Percentiles rank a stretch among this genome's conserved stretches.
Evolutionary conservation across 2,329 filamentous ascomycete species (phyloP).

Genomic region (Aspergillus tanneri): DNA sequence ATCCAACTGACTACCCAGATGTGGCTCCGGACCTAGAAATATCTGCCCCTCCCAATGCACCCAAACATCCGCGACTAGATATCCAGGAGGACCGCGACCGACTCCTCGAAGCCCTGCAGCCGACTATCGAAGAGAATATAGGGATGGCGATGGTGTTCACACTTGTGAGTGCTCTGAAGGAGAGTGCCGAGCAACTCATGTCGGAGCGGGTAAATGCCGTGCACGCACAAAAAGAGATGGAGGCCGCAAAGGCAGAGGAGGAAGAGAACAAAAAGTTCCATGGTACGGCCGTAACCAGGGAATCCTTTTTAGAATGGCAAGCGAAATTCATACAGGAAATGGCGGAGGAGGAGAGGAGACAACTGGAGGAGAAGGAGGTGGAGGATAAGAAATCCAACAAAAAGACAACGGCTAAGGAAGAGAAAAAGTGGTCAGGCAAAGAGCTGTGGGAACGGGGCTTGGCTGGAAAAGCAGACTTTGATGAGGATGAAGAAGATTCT

Average conservation of each 20-base stretch:
- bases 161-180: conserved; percentile 81
- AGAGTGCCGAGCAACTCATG: conserved; percentile 83
- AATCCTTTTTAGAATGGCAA: conserved; percentile 82
- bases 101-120: conserved; percentile 68
- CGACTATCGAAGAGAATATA: conserved; percentile 84
- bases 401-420: conserved; percentile 67
- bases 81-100: conserved; percentile 74
- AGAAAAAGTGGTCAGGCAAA: conserved; percentile 65
- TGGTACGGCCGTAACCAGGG: conserved; percentile 81
- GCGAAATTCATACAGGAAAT: conserved; percentile 75
- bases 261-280: conserved; percentile 98
- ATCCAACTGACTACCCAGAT: conserved; percentile 89
- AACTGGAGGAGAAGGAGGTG: conserved; percentile 71
- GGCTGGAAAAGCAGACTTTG: conserved; percentile 64
- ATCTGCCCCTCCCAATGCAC: conserved; percentile 66
- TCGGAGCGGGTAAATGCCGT: conserved; percentile 67
- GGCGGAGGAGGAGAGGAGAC: conserved; percentile 66
- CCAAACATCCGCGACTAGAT: conserved; percentile 71
- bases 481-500: conserved; percentile 65
- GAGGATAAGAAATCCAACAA: conserved; percentile 81
- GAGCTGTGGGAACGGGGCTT: conserved; percentile 78
- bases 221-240: conserved; percentile 53
- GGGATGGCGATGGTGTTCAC: conserved; percentile 99
- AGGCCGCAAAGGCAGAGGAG: conserved; percentile 65
- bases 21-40: conserved; percentile 80